A percentile compares a stretch with the other conserved stretches of the same genome.
Conservation (phyloP, 805 yeast genomes). For the Jamesozyma spencerorum region DNA sequence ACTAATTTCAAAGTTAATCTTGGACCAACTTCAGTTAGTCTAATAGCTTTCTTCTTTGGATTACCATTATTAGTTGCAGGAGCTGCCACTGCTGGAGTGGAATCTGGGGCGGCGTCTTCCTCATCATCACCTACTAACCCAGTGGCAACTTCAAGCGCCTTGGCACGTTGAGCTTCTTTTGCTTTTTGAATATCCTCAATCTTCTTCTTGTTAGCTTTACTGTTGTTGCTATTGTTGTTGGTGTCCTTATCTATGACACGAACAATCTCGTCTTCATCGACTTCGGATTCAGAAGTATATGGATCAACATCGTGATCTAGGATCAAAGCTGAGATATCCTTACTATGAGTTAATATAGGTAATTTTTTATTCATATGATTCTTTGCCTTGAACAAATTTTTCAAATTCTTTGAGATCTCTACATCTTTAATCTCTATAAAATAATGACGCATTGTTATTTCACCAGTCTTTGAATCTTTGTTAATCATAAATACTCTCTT, state of each 20-base stretch:
- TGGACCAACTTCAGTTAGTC: conserved; percentile 89
- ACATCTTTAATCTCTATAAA: conserved; percentile 79
- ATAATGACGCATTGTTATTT: conserved; percentile 81
- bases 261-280: conserved; percentile 87
- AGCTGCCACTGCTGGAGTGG: conserved; percentile 5
- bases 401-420: conserved; percentile 64
- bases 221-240: conserved; percentile 14
- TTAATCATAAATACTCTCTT: conserved; percentile 79
- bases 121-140: conserved; percentile 14
- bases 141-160: conserved; percentile 3
- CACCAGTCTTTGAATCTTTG: conserved; percentile 59
- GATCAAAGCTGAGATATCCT: conserved; percentile 75
- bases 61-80: conserved; percentile 5
- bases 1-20: conserved; percentile 64
- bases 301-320: conserved; percentile 71
- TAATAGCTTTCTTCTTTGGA: conserved; percentile 69
- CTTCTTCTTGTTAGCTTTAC: conserved; percentile 17
- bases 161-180: conserved; percentile 8
- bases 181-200: conserved; percentile 13
- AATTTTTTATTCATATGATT: conserved; percentile 49
- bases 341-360: conserved; percentile 59
- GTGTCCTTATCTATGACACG: conserved; percentile 37
- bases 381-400: conserved; percentile 57
- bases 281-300: conserved; percentile 84
- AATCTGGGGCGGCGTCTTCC: conserved; percentile 12